Evolutionary conservation across 306 rosid genomes (phyloP), one percentile per base, ranked within the genome.

Genomic region (Crataegus laevigata): DNA sequence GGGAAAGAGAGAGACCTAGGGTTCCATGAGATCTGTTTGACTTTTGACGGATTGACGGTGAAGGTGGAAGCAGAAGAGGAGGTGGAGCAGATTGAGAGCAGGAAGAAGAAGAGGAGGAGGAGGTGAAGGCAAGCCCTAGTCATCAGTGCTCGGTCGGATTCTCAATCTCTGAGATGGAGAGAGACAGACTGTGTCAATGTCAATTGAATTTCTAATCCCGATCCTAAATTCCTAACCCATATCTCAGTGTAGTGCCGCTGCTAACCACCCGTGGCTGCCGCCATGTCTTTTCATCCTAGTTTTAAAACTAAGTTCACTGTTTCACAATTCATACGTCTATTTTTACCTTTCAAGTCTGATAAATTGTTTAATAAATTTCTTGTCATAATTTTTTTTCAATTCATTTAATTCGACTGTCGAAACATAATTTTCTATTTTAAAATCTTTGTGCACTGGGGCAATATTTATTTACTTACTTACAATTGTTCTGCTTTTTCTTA

Each of bases 1-100:
- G 50, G 50, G 51, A 73, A 77, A 58, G 40, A 76, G 69, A 74
- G 28, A 50, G 62, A 94, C 99, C 99, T 89, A 55, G 99, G 99
- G 71, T 75, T 92, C 97, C 90, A 85, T 57, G 99, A 94, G 91
- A 94, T 60, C 73, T 94, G 99, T 81, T 88, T 92, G 86, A 87
- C 99, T 84, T 89, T 92, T 14, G 97, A 79, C 52, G 99, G 99
- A 71, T 94, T 83, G 85, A 94, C 84, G 72, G 88, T 90, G 82
- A 97, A 81, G 77, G 90, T 90, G 3, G 96, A 89, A 82, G 93
- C 98, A 60, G 98, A 91, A 66, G 91, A 87, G 71, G 75, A 54
- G 81, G 84, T 61, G 50, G 73, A 69, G 7, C 79, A 74, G 74
- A 80, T 73, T 71, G 87, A 81, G 74, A 84, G n/a, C n/a, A 85